Percentiles rank a stretch among this genome's conserved stretches.
phyloP scores from a whole-genome alignment of 495 filamentous ascomycete species.

The Daldinia concentrica region DNA sequence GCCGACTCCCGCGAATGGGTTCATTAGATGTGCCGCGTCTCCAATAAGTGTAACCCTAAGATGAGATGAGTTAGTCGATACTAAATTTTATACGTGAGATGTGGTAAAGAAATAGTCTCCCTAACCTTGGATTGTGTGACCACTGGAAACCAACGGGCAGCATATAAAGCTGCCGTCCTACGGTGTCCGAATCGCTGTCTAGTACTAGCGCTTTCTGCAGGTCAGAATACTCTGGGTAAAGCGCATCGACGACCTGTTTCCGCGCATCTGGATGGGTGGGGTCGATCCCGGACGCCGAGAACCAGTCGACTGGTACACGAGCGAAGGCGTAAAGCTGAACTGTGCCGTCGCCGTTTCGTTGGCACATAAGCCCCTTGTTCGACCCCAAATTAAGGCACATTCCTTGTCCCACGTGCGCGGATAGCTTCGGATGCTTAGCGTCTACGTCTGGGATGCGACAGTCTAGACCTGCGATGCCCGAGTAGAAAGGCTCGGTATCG shows the following conservation, averaged over 20 bases:
- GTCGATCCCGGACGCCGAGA: background rate
- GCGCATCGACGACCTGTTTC: background rate
- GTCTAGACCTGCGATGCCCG: background rate
- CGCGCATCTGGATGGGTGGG: background rate
- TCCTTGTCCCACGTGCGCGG: background rate
- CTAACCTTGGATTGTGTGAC: background rate
- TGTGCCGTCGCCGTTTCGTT: background rate
- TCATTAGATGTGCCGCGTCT: constrained; percentile 6
- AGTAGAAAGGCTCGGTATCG: constrained; percentile 1
- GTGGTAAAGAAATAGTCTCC: background rate
- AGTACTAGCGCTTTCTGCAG: background rate
- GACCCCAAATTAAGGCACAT: constrained; percentile 1
- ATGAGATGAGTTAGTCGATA: background rate
- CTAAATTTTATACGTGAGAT: background rate
- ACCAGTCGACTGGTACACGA: background rate
- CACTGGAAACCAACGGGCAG: background rate
- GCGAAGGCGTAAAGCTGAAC: constrained; percentile 1
- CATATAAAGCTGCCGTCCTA: background rate
- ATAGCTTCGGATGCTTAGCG: background rate
- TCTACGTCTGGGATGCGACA: background rate
- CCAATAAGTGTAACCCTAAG: background rate
- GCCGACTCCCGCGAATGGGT: constrained; percentile 7
- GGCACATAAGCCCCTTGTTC: background rate
- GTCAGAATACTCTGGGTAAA: background rate
- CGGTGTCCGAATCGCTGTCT: background rate